Evolutionary conservation across 1,284 basidiomycete species (phyloP).

Genomic region (Apiotrichum porosum): DNA sequence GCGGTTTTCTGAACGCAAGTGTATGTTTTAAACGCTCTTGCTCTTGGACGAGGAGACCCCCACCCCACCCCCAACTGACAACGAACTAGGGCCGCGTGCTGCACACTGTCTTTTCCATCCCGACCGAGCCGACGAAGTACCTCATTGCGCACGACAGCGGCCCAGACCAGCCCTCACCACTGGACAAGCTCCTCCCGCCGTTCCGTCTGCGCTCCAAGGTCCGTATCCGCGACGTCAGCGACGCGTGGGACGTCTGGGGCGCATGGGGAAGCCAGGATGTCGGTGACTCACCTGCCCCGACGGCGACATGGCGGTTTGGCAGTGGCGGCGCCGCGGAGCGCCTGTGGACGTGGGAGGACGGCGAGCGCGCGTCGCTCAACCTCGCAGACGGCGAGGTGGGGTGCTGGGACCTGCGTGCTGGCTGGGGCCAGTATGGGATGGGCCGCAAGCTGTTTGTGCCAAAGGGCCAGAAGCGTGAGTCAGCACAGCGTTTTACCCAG

Average conservation of each 20-base stretch:
- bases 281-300: neutral
- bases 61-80: neutral
- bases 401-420: constrained; percentile 63
- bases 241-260: constrained; percentile 72
- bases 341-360: constrained; percentile 33
- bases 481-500: no score
- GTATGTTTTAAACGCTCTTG: constrained; percentile 49
- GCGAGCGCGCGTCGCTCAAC: constrained; percentile 13
- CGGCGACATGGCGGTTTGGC: constrained; percentile 36
- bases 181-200: constrained; percentile 48
- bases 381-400: constrained; percentile 35
- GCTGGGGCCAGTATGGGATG: constrained; percentile 56
- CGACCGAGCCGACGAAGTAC: constrained; percentile 39
- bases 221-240: constrained; percentile 67
- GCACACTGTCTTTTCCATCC: constrained; percentile 82
- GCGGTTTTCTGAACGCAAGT: constrained; percentile 81
- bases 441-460: constrained; percentile 64
- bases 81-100: constrained; percentile 82
- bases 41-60: neutral
- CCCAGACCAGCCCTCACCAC: constrained; percentile 68
- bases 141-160: constrained; percentile 55
- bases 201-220: constrained; percentile 89
- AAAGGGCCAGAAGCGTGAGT: constrained; percentile 69
- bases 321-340: constrained; percentile 41
- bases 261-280: constrained; percentile 58